These are phyloP conservation scores for Ogataea minuta DNA, from an alignment of 805 yeast genomes.

Conservation along the genomic window DNA sequence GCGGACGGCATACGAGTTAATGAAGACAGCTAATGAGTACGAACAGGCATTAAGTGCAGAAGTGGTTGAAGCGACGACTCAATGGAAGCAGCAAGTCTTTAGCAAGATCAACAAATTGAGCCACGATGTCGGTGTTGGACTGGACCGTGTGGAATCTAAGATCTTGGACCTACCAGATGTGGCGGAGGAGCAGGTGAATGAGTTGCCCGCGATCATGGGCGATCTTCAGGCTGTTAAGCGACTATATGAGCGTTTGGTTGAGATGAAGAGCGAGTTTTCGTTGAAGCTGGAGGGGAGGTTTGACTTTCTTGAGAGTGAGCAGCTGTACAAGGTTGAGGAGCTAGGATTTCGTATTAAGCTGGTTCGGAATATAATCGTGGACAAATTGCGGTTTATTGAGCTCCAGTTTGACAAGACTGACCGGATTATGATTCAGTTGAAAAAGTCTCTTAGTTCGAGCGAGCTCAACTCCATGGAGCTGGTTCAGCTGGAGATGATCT, in stretches of 20 bases:
- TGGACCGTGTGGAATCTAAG: conserved; percentile 21
- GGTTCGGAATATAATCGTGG: conserved; percentile 37
- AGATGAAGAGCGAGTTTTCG: neutral
- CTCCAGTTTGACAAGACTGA: conserved; percentile 34
- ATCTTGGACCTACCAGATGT: conserved; percentile 26
- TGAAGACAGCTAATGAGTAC: conserved; percentile 1
- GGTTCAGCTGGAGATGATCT: conserved; percentile 44
- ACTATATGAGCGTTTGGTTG: conserved; percentile 18
- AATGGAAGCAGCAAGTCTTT: conserved; percentile 26
- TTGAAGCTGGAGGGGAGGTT: conserved; percentile 8
- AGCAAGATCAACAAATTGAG: conserved; percentile 27
- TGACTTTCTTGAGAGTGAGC: conserved; percentile 11
- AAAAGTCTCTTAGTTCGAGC: conserved; percentile 4
- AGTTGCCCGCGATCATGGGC: conserved; percentile 34
- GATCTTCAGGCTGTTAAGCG: conserved; percentile 36
- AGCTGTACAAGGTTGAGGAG: conserved; percentile 31
- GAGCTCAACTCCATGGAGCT: conserved; percentile 17
- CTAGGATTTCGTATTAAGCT: conserved; percentile 37
- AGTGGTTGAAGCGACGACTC: neutral
- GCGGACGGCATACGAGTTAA: conserved; percentile 2
- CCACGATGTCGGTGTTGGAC: conserved; percentile 18
- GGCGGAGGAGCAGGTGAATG: conserved; percentile 37
- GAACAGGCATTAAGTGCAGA: conserved; percentile 2
- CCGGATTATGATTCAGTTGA: conserved; percentile 21
- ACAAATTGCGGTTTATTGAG: conserved; percentile 42